These are phyloP conservation scores for Tuber aestivum DNA, from an alignment of 495 filamentous ascomycete species.

Conservation along the genomic window DNA sequence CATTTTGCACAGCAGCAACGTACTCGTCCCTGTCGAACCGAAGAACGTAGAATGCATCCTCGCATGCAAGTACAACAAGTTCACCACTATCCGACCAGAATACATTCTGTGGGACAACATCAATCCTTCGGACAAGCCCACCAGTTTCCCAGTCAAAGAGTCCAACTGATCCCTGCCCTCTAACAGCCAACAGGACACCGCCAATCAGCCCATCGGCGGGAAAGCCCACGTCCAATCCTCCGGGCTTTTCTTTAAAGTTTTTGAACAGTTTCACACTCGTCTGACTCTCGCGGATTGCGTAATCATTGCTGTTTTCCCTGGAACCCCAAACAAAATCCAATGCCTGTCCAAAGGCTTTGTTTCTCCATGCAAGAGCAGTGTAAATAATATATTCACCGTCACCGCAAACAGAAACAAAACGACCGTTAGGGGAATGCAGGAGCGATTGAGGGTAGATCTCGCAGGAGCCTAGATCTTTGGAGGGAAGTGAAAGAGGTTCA, in stretches of 20 bases:
- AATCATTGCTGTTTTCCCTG: slow-evolving; percentile 97
- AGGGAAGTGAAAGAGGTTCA: slow-evolving; percentile 72
- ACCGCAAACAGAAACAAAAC: slow-evolving; percentile 93
- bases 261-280: slow-evolving; percentile 94
- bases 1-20: slow-evolving; percentile 69
- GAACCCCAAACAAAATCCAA: slow-evolving; percentile 96
- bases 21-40: slow-evolving; percentile 86
- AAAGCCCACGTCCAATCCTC: slow-evolving; percentile 89
- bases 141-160: slow-evolving; percentile 96
- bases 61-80: slow-evolving; percentile 84
- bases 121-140: slow-evolving; percentile 82
- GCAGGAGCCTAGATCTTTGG: slow-evolving; percentile 90
- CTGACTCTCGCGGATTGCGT: slow-evolving; percentile 86
- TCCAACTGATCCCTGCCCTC: slow-evolving; percentile 87
- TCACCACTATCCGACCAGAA: slow-evolving; percentile 96
- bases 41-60: slow-evolving; percentile 91
- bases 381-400: slow-evolving; percentile 99
- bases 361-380: slow-evolving; percentile 92
- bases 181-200: slow-evolving; percentile 88
- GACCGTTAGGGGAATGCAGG: slow-evolving; percentile 91
- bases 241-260: slow-evolving; percentile 90
- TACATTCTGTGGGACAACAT: slow-evolving; percentile 80
- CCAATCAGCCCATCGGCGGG: slow-evolving; percentile 86
- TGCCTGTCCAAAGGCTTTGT: slow-evolving; percentile 92
- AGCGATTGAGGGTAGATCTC: slow-evolving; percentile 95